Percentiles rank a stretch among this genome's conserved stretches.
Evolutionary conservation across 345 rosid genomes (phyloP).

Genomic region (Microcos paniculata): DNA sequence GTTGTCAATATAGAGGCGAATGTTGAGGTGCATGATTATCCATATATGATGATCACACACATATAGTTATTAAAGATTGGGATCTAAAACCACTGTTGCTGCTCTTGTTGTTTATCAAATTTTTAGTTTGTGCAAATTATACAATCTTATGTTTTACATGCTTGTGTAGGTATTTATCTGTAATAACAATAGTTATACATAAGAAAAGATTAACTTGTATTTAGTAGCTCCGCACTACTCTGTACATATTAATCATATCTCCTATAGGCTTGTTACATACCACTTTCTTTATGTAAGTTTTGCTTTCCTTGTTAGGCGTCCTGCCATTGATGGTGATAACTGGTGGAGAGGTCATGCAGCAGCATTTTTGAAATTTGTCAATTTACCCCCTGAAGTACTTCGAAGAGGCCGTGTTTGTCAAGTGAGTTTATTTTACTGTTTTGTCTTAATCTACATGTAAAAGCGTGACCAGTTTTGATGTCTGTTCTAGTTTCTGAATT

Average conservation of each 20-base stretch:
- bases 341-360: slow-evolving; percentile 99
- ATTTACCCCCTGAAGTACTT: slow-evolving; percentile 64
- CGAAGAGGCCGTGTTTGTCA: slow-evolving; percentile 76
- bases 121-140: not conserved
- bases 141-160: not conserved
- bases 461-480: not conserved
- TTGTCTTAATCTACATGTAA: not conserved
- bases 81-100: not conserved
- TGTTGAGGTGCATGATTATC: slow-evolving; percentile 8
- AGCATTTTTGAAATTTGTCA: slow-evolving; percentile 69
- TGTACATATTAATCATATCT: not conserved
- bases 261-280: not conserved
- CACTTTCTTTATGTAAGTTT: slow-evolving; percentile 6
- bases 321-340: slow-evolving; percentile 79
- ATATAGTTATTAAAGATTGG: not conserved
- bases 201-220: not conserved
- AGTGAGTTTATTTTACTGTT: slow-evolving; percentile 31
- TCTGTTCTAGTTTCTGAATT: not conserved
- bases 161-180: not conserved
- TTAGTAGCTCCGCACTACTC: not conserved
- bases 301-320: slow-evolving; percentile 50
- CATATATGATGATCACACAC: not conserved
- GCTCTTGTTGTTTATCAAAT: not conserved
- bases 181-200: not conserved
- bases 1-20: slow-evolving; percentile 28